Conservation (phyloP, 345 rosid species). For the Populus simonii region DNA sequence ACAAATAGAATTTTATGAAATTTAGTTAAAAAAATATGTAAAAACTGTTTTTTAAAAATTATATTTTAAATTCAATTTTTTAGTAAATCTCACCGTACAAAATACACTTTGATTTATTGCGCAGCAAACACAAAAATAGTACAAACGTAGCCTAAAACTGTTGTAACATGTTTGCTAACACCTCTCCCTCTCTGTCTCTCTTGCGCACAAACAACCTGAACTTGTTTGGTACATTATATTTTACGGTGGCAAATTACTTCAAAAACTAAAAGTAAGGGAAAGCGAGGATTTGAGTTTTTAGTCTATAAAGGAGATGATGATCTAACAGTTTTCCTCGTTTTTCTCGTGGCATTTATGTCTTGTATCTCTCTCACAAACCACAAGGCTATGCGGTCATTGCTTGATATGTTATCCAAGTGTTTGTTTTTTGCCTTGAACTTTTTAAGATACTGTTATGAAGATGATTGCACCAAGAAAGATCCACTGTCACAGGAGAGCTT, state of each 20-base stretch:
- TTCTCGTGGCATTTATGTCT: not conserved
- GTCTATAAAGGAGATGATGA: not conserved
- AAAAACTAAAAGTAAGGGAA: not conserved
- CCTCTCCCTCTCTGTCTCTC: not conserved
- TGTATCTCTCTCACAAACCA: not conserved
- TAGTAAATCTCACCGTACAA: too few species aligned
- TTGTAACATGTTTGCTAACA: not conserved
- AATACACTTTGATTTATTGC: too few species aligned
- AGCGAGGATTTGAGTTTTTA: not conserved
- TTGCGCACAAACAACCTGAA: too few species aligned
- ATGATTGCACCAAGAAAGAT: slow-evolving; percentile 91
- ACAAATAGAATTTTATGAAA: too few species aligned
- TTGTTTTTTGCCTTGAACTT: slow-evolving; percentile 38
- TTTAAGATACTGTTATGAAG: slow-evolving; percentile 69
- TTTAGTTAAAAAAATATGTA: too few species aligned
- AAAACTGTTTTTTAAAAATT: too few species aligned
- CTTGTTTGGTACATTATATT: not conserved
- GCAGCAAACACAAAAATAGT: too few species aligned
- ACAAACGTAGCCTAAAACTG: too few species aligned
- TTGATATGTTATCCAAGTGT: not conserved
- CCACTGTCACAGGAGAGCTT: slow-evolving; percentile 93
- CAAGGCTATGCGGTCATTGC: not conserved
- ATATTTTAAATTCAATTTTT: too few species aligned
- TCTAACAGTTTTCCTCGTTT: not conserved
- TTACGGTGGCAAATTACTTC: not conserved